A percentile compares a stretch with the other conserved stretches of the same genome.
Conservation (phyloP, 768 basidiomycete genomes). For the Candolleomyces eurysporus region DNA sequence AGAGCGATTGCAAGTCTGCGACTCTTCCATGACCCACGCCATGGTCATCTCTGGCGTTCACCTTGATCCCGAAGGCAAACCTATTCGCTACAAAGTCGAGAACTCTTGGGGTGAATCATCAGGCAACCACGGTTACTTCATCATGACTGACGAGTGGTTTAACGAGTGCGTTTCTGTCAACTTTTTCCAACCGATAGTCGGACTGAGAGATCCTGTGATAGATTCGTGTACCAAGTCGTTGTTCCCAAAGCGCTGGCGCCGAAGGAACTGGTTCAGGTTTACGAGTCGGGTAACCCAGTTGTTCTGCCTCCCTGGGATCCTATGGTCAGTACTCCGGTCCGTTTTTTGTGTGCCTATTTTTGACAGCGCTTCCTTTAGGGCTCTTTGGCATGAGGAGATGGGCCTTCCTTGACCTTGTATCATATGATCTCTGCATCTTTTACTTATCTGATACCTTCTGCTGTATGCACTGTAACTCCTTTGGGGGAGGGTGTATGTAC, state of each 20-base stretch:
- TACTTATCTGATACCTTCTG: too few species aligned
- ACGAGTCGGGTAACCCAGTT: slow-evolving; percentile 60
- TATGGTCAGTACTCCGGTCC: slow-evolving; percentile 51
- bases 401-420: too few species aligned
- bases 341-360: neutral
- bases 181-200: slow-evolving; percentile 1
- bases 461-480: too few species aligned
- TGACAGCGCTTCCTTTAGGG: neutral
- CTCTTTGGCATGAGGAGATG: slow-evolving; percentile 1
- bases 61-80: slow-evolving; percentile 68
- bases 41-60: slow-evolving; percentile 96
- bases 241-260: slow-evolving; percentile 78
- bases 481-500: too few species aligned
- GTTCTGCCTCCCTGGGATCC: slow-evolving; percentile 93
- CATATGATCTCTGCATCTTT: too few species aligned
- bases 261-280: slow-evolving; percentile 78
- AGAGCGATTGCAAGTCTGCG: slow-evolving; percentile 75
- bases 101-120: slow-evolving; percentile 86
- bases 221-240: slow-evolving; percentile 93
- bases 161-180: slow-evolving; percentile 58
- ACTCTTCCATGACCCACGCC: slow-evolving; percentile 93
- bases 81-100: slow-evolving; percentile 94
- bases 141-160: slow-evolving; percentile 94
- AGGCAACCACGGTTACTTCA: slow-evolving; percentile 84
- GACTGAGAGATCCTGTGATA: slow-evolving; percentile 20